A percentile compares a stretch with the other conserved stretches of the same genome.
phyloP scores from a whole-genome alignment of 352 stramenopile genomes.

The Phytophthora constricta region DNA sequence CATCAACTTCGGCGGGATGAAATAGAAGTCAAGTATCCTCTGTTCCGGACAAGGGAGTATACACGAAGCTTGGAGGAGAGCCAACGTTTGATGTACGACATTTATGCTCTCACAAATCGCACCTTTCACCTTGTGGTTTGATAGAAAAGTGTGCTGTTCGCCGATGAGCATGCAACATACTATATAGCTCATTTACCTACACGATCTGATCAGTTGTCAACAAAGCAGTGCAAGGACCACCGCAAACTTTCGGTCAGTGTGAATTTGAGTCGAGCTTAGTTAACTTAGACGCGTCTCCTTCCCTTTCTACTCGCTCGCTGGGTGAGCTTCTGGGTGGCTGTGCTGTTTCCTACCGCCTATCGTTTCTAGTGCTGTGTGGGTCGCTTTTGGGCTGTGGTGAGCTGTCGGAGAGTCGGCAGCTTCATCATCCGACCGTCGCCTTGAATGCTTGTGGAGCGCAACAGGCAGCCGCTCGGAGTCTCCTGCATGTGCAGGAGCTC shows the following conservation, averaged over 20 bases:
- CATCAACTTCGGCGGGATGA: conserved; percentile 29
- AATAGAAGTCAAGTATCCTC: conserved; percentile 12
- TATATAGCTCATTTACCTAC: conserved; percentile 26
- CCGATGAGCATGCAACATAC: not conserved
- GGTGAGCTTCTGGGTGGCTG: conserved; percentile 22
- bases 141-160: conserved; percentile 1
- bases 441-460: conserved; percentile 51
- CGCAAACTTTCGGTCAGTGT: too few relatives aligned
- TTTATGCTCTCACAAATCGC: conserved; percentile 27
- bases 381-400: conserved; percentile 28
- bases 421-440: conserved; percentile 58
- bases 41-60: conserved; percentile 51
- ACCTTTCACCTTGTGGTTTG: conserved; percentile 44
- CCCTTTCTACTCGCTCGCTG: conserved; percentile 11
- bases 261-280: too few relatives aligned
- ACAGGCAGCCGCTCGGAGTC: conserved; percentile 54
- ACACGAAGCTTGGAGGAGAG: conserved; percentile 46
- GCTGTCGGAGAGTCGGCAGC: conserved; percentile 26
- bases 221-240: too few relatives aligned
- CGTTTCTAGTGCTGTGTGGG: conserved; percentile 28
- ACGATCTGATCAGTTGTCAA: too few relatives aligned
- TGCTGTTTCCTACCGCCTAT: conserved; percentile 32
- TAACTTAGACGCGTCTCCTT: conserved; percentile 25
- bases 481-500: conserved; percentile 51
- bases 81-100: conserved; percentile 47